A percentile compares a stretch with the other conserved stretches of the same genome.
Evolutionary conservation across 2,329 filamentous ascomycete genomes (phyloP).

Genomic region (Cladophialophora chaetospira): DNA sequence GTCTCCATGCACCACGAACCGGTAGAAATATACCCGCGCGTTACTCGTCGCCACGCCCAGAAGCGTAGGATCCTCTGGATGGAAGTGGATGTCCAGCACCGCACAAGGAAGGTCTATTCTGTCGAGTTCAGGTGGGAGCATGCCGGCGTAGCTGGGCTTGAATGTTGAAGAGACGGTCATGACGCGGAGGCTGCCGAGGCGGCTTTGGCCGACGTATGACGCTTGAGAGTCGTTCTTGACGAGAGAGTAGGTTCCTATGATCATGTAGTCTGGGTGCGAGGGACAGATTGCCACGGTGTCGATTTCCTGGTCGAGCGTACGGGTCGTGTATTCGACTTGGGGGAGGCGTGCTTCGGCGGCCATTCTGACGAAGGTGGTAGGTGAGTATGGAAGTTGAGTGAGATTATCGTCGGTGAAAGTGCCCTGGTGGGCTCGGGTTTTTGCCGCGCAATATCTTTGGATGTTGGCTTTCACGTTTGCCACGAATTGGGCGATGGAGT

Average conservation of each 20-base stretch:
- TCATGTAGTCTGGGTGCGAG: constrained; percentile 26
- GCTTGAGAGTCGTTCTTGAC: constrained; percentile 16
- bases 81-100: constrained; percentile 83
- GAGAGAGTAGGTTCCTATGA: constrained; percentile 33
- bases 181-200: constrained; percentile 27
- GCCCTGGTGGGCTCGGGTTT: background rate
- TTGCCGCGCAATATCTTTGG: constrained; percentile 10
- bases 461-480: constrained; percentile 19
- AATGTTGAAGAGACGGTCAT: constrained; percentile 19
- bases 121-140: constrained; percentile 25
- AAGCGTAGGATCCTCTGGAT: constrained; percentile 56
- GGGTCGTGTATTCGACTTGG: constrained; percentile 18
- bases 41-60: constrained; percentile 79
- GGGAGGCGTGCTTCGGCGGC: too few species aligned
- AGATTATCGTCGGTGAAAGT: too few species aligned
- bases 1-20: constrained; percentile 26
- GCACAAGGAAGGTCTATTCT: constrained; percentile 57
- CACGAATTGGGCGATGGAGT: constrained; percentile 19
- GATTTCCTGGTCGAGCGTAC: constrained; percentile 27
- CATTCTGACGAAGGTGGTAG: background rate
- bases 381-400: background rate
- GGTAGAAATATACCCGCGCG: constrained; percentile 67
- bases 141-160: constrained; percentile 18
- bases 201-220: constrained; percentile 19
- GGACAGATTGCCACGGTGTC: constrained; percentile 30